Conservation (phyloP, 1,284 basidiomycete genomes). For the Mycena citricolor region DNA sequence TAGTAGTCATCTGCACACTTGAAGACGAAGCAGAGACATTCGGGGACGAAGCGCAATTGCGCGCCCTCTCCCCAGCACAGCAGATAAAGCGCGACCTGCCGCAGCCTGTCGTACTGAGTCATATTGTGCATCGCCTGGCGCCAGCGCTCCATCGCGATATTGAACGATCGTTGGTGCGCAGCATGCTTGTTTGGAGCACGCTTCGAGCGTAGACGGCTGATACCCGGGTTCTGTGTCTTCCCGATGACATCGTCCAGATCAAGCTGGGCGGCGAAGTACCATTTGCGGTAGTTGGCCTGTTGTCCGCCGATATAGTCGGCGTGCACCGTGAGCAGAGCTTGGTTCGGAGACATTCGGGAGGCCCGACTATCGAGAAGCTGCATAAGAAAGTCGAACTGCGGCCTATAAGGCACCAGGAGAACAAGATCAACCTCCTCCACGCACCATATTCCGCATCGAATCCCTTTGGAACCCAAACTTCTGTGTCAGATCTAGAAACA, state of each 20-base stretch:
- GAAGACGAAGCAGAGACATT: constrained; percentile 57
- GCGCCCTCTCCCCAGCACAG: constrained; percentile 99
- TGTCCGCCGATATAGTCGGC: constrained; percentile 99
- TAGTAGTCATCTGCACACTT: constrained; percentile 99
- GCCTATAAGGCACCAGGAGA: constrained; percentile 6
- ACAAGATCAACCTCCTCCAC: constrained; percentile 28
- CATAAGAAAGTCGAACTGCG: constrained; percentile 96
- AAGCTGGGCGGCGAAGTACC: constrained; percentile 99
- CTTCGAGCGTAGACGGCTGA: constrained; percentile 51
- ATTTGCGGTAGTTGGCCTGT: constrained; percentile 96
- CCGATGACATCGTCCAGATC: constrained; percentile 98
- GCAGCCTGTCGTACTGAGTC: constrained; percentile 96
- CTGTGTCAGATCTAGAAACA: constrained; percentile 95
- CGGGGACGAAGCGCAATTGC: constrained; percentile 97
- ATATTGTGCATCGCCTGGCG: constrained; percentile 98
- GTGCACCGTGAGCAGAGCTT: constrained; percentile 92
- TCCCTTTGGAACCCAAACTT: constrained; percentile 99
- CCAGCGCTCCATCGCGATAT: constrained; percentile 92
- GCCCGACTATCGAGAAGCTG: constrained; percentile 94
- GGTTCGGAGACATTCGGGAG: constrained; percentile 95
- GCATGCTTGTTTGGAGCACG: constrained; percentile 11
- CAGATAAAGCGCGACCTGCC: constrained; percentile 94
- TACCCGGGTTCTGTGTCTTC: constrained; percentile 87
- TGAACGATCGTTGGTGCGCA: constrained; percentile 77
- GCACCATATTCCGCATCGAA: constrained; percentile 86